Evolutionary conservation across 768 basidiomycete genomes (phyloP).

Genomic region (Boletus patriciae): DNA sequence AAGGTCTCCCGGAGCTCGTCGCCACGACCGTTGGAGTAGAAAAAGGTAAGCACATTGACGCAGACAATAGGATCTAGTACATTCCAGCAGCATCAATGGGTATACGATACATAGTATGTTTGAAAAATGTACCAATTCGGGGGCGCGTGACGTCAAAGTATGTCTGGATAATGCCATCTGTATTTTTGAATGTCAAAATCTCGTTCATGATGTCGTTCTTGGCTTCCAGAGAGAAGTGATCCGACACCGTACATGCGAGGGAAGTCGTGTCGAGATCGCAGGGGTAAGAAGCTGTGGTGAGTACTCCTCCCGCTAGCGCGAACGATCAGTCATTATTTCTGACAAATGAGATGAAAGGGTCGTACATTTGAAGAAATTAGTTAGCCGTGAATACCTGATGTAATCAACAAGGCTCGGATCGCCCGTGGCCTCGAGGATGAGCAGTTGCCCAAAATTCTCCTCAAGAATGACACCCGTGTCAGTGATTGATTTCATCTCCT

Average conservation of each 20-base stretch:
- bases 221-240: slow-evolving; percentile 9
- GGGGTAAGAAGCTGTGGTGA: slow-evolving; percentile 15
- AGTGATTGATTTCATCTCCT: slow-evolving; percentile 19
- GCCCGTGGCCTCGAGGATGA: slow-evolving; percentile 20
- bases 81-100: background rate
- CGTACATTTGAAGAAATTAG: slow-evolving; percentile 24
- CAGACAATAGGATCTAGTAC: slow-evolving; percentile 19
- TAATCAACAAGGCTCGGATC: slow-evolving; percentile 22
- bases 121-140: slow-evolving; percentile 17
- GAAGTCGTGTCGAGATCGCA: slow-evolving; percentile 23
- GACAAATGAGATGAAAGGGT: background rate
- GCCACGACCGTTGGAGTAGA: slow-evolving; percentile 22
- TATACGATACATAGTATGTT: background rate
- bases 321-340: background rate
- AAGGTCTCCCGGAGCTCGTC: slow-evolving; percentile 21
- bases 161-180: slow-evolving; percentile 21
- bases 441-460: slow-evolving; percentile 20
- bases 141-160: slow-evolving; percentile 25
- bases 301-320: slow-evolving; percentile 3
- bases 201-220: slow-evolving; percentile 27
- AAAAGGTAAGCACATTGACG: slow-evolving; percentile 20
- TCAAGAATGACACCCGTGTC: slow-evolving; percentile 14
- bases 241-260: slow-evolving; percentile 19
- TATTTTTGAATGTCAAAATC: slow-evolving; percentile 14
- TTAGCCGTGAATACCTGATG: slow-evolving; percentile 15